phyloP scores from a whole-genome alignment of 2,329 filamentous ascomycete genomes.

The Zymoseptoria ardabiliae region DNA sequence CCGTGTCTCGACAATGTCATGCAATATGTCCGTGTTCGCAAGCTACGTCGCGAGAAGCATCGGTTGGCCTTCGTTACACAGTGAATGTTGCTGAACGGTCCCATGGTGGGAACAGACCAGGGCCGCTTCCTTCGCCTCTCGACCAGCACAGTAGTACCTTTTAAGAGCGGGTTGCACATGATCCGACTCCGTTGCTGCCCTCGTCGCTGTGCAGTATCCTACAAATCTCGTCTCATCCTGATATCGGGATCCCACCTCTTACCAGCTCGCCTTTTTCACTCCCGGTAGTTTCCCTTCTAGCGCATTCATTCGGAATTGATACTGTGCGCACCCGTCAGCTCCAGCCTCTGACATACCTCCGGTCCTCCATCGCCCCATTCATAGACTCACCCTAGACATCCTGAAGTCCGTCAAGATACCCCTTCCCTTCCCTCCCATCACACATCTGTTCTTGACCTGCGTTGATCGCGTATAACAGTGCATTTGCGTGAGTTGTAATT shows the following conservation, averaged over 20 bases:
- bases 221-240: background rate
- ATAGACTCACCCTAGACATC: constrained; percentile 69
- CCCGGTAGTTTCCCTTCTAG: constrained; percentile 79
- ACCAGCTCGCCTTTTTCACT: constrained; percentile 96
- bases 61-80: background rate
- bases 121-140: background rate
- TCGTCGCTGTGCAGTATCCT: background rate
- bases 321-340: constrained; percentile 48
- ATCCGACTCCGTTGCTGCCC: background rate
- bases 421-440: constrained; percentile 80
- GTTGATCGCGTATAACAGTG: constrained; percentile 90
- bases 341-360: background rate
- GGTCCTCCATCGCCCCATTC: background rate
- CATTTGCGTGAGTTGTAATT: constrained; percentile 90
- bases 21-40: background rate
- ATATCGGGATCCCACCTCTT: constrained; percentile 3
- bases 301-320: constrained; percentile 85
- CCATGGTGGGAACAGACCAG: background rate
- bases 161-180: background rate
- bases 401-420: constrained; percentile 92
- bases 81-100: background rate
- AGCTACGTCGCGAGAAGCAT: background rate
- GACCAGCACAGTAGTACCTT: background rate
- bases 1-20: background rate
- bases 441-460: constrained; percentile 89